A percentile compares a stretch with the other conserved stretches of the same genome.
Evolutionary conservation across 2,329 filamentous ascomycete genomes (phyloP).

Genomic region (Ophiocordyceps camponoti-rufipedis): DNA sequence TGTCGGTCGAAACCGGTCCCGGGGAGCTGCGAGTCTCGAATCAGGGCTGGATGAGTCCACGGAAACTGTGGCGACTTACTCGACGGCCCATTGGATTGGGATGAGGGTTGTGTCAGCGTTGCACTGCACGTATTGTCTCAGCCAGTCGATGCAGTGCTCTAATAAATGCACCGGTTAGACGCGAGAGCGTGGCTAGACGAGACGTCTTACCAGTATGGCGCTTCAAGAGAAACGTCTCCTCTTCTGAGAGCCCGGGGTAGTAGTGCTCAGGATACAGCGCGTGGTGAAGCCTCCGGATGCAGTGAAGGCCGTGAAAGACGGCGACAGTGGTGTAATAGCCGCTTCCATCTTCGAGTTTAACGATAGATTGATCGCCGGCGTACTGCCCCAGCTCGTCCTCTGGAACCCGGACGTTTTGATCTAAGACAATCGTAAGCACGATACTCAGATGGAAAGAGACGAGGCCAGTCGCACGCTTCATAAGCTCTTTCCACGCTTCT

Average conservation of each 20-base stretch:
- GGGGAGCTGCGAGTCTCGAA: neutral
- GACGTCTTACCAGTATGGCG: neutral
- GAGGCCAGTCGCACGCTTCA: neutral
- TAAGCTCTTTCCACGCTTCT: neutral
- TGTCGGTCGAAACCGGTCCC: neutral
- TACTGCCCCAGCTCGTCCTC: neutral
- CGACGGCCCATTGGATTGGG: neutral
- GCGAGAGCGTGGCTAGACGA: neutral
- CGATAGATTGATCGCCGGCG: neutral
- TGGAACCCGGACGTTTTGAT: neutral
- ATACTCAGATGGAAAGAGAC: neutral
- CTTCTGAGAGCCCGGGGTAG: neutral
- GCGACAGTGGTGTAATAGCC: constrained; percentile 1
- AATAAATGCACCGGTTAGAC: neutral
- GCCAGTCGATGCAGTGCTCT: constrained; percentile 1
- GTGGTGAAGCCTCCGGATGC: neutral
- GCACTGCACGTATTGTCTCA: constrained; percentile 1
- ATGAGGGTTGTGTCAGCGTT: constrained; percentile 1
- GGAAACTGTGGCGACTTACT: neutral
- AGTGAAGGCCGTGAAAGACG: constrained; percentile 1
- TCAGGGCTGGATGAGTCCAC: neutral
- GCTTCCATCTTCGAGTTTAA: neutral
- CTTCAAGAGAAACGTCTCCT: neutral
- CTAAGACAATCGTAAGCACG: neutral
- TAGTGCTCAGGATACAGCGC: neutral